Evolutionary conservation across 169 alveolate species (phyloP).

Genomic region (Babesia sp.): DNA sequence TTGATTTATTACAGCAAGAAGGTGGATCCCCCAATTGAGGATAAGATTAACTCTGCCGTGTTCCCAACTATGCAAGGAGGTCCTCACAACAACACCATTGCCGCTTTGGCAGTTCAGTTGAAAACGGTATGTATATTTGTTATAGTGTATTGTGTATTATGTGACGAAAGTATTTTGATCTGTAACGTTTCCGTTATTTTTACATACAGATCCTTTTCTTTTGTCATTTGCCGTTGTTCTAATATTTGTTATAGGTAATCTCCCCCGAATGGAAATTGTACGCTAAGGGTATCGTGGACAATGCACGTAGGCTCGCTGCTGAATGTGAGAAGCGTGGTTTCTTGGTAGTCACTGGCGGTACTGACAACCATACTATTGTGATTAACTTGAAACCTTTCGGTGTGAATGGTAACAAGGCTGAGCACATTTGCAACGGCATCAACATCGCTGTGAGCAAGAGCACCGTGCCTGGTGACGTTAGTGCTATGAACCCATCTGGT

Average conservation of each 20-base stretch:
- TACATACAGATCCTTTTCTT: no score
- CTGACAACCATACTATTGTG: slow-evolving; percentile 91
- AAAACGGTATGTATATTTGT: slow-evolving; percentile 78
- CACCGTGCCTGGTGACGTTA: slow-evolving; percentile 81
- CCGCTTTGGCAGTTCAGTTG: slow-evolving; percentile 85
- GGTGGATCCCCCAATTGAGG: slow-evolving; percentile 80
- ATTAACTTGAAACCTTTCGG: slow-evolving; percentile 83
- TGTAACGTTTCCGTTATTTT: no score
- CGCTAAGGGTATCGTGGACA: slow-evolving; percentile 72
- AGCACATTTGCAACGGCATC: slow-evolving; percentile 83
- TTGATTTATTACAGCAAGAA: slow-evolving; percentile 89
- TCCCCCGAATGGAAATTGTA: slow-evolving; percentile 78
- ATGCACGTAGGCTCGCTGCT: slow-evolving; percentile 83
- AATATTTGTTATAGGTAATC: slow-evolving; percentile 21
- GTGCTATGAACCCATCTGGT: slow-evolving; percentile 90
- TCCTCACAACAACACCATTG: slow-evolving; percentile 90
- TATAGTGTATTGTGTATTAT: background rate
- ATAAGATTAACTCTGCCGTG: slow-evolving; percentile 91
- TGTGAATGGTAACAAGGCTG: slow-evolving; percentile 84
- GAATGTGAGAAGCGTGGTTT: slow-evolving; percentile 73
- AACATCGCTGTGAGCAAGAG: slow-evolving; percentile 85
- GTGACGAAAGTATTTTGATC: no score
- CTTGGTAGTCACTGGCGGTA: slow-evolving; percentile 85
- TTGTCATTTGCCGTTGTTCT: no score
- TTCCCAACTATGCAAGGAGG: slow-evolving; percentile 97